phyloP scores from a whole-genome alignment of 306 rosid species.

The Canavalia ensiformis region DNA sequence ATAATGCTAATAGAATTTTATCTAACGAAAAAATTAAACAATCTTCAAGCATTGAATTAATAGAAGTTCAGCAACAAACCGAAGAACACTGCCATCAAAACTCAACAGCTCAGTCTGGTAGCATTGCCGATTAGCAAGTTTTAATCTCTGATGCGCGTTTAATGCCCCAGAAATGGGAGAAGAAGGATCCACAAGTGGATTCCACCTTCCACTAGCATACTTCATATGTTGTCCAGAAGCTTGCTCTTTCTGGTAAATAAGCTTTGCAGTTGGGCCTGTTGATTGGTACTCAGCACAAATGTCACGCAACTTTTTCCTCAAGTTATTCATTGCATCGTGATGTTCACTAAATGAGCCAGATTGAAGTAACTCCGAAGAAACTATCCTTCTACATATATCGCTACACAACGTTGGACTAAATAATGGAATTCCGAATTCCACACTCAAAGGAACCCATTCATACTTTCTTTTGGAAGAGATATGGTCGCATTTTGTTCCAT shows the following conservation, averaged over 20 bases:
- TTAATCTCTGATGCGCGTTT: slow-evolving; percentile 73
- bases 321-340: slow-evolving; percentile 86
- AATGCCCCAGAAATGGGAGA: slow-evolving; percentile 83
- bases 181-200: slow-evolving; percentile 82
- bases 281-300: slow-evolving; percentile 85
- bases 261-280: slow-evolving; percentile 86
- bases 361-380: slow-evolving; percentile 86
- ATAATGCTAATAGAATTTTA: not conserved
- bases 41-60: slow-evolving; percentile 36
- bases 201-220: slow-evolving; percentile 92
- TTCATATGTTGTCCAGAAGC: slow-evolving; percentile 64
- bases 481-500: slow-evolving; percentile 62
- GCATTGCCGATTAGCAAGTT: slow-evolving; percentile 76
- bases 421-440: slow-evolving; percentile 92
- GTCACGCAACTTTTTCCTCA: slow-evolving; percentile 84
- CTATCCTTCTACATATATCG: slow-evolving; percentile 79
- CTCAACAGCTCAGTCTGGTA: slow-evolving; percentile 85
- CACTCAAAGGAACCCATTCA: slow-evolving; percentile 96
- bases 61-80: slow-evolving; percentile 64
- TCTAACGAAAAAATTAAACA: not conserved
- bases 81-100: slow-evolving; percentile 88
- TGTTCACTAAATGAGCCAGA: slow-evolving; percentile 72
- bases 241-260: slow-evolving; percentile 86
- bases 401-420: slow-evolving; percentile 85
- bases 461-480: slow-evolving; percentile 65